Evolutionary conservation across 2,329 filamentous ascomycete genomes (phyloP).

Genomic region (Apiospora koreana): DNA sequence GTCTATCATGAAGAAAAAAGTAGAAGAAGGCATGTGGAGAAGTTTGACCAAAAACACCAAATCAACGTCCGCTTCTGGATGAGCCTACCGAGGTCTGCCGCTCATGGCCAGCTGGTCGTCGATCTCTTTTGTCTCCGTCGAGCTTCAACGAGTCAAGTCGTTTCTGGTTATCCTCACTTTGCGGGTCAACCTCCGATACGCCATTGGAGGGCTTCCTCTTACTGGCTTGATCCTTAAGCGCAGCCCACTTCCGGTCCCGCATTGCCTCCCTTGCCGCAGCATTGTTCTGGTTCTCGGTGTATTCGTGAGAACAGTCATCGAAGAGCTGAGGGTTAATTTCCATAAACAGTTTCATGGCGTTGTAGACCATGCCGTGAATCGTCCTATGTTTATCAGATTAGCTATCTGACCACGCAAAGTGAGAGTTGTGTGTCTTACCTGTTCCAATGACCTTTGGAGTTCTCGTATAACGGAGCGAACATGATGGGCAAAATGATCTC

Average conservation of each 20-base stretch:
- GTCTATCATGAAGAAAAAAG: slow-evolving; percentile 28
- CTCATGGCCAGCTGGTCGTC: slow-evolving; percentile 56
- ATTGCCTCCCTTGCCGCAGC: slow-evolving; percentile 81
- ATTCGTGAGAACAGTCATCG: slow-evolving; percentile 97
- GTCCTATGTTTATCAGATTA: slow-evolving; percentile 62
- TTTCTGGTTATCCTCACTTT: slow-evolving; percentile 81
- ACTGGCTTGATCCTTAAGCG: slow-evolving; percentile 77
- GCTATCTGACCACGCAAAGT: not conserved
- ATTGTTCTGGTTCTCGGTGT: slow-evolving; percentile 93
- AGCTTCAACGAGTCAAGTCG: slow-evolving; percentile 87
- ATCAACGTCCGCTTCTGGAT: slow-evolving; percentile 51
- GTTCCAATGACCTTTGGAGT: slow-evolving; percentile 99
- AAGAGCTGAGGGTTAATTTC: slow-evolving; percentile 98
- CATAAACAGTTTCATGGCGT: slow-evolving; percentile 99
- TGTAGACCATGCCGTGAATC: slow-evolving; percentile 99
- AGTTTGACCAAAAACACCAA: slow-evolving; percentile 20
- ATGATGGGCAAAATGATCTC: slow-evolving; percentile 98
- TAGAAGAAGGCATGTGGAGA: slow-evolving; percentile 19
- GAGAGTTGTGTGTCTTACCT: slow-evolving; percentile 59
- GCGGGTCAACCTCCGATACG: slow-evolving; percentile 68
- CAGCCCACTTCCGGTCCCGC: slow-evolving; percentile 87
- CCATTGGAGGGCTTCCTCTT: slow-evolving; percentile 56
- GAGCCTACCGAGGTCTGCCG: slow-evolving; percentile 62
- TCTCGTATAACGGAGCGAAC: slow-evolving; percentile 98
- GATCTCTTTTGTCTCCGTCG: slow-evolving; percentile 68